Percentiles rank a stretch among this genome's conserved stretches.
phyloP scores from a whole-genome alignment of 345 rosid species.

The Angophora floribunda region DNA sequence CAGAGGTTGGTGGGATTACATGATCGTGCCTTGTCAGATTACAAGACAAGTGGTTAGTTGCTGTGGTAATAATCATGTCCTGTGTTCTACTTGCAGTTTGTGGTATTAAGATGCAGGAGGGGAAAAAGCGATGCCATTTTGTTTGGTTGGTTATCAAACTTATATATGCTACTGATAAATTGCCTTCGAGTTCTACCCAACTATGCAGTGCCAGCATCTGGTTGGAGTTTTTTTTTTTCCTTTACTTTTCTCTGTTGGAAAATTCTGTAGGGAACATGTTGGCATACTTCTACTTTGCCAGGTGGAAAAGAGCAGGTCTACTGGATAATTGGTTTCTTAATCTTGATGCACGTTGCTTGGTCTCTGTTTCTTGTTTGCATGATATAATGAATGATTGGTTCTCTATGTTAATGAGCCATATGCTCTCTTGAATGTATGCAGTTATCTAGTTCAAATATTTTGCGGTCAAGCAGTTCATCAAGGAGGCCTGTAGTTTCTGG shows the following conservation, averaged over 20 bases:
- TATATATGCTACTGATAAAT: not conserved
- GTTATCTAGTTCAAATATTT: conserved; percentile 50
- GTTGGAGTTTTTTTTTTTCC: not conserved
- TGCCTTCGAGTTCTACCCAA: not conserved
- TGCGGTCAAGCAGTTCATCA: conserved; percentile 47
- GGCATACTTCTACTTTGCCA: not conserved
- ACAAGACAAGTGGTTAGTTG: not conserved
- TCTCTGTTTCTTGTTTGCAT: not conserved
- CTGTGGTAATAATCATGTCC: not conserved
- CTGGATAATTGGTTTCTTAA: not conserved
- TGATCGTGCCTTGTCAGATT: not conserved
- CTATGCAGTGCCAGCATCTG: not conserved
- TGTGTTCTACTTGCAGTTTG: not conserved
- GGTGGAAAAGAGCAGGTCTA: not conserved
- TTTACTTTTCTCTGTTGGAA: not conserved
- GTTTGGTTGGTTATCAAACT: not conserved
- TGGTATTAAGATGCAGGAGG: not conserved
- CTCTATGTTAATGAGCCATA: not conserved
- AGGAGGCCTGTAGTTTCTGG: conserved; percentile 47
- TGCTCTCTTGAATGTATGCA: conserved; percentile 8
- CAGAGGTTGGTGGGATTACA: not conserved
- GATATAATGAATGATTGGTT: not conserved
- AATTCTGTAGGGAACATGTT: not conserved
- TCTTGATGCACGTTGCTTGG: not conserved
- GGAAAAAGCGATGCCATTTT: not conserved